Percentiles rank a stretch among this genome's conserved stretches.
Evolutionary conservation across 192 early-diverging fungal species (phyloP).

Genomic region (Geranomyces variabilis): DNA sequence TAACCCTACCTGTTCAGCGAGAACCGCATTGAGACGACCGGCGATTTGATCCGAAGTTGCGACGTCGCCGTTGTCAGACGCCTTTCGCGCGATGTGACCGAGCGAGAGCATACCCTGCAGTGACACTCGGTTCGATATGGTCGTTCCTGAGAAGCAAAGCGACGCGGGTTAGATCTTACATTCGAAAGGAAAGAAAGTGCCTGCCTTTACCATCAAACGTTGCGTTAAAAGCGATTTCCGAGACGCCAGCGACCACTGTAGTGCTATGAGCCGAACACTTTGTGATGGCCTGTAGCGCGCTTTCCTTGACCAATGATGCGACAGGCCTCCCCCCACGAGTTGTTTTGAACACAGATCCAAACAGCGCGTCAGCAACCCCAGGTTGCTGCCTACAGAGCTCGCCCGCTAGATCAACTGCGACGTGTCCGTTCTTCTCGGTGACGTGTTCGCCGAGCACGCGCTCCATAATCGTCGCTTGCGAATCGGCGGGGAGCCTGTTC

Average conservation of each 20-base stretch:
- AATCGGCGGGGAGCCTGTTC: not conserved
- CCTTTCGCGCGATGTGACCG: not conserved
- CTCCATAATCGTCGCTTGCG: not conserved
- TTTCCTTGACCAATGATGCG: not conserved
- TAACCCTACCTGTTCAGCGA: too few relatives aligned
- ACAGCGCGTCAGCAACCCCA: not conserved
- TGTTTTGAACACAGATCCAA: not conserved
- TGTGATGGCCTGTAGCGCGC: slow-evolving; percentile 1
- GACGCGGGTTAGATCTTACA: too few relatives aligned
- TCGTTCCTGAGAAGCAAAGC: too few relatives aligned
- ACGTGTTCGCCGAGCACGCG: not conserved
- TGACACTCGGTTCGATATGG: not conserved
- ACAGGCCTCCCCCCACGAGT: too few relatives aligned
- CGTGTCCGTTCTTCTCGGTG: not conserved
- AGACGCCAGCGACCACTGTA: not conserved
- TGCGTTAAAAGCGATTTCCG: not conserved
- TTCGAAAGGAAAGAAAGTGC: not conserved
- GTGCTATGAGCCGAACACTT: not conserved
- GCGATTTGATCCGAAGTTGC: not conserved
- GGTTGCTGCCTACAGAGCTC: not conserved
- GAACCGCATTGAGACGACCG: too few relatives aligned
- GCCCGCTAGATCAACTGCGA: slow-evolving; percentile 13
- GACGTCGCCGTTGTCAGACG: slow-evolving; percentile 1
- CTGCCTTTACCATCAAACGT: not conserved
- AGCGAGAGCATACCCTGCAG: not conserved